Evolutionary conservation across 441 rosid genomes (phyloP).

Genomic region (Pelargonium cotyledonis): DNA sequence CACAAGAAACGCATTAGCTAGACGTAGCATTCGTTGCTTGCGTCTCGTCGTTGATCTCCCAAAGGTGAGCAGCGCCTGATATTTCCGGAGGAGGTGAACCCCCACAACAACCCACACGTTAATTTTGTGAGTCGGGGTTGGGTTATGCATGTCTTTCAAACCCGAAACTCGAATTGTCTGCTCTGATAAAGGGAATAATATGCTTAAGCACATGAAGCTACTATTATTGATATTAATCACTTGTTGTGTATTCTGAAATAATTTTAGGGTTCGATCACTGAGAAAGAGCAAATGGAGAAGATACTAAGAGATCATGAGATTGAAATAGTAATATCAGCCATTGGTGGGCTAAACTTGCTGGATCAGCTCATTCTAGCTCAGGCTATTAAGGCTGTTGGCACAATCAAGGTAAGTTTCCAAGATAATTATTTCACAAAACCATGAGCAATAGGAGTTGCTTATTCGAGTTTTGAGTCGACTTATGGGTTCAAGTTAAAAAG

Average conservation of each 20-base stretch:
- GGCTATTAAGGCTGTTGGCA: conserved; percentile 35
- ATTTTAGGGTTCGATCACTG: conserved; percentile 26
- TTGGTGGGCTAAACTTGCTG: conserved; percentile 24
- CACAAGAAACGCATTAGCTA: no score
- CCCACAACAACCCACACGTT: no score
- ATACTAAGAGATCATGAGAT: conserved; percentile 30
- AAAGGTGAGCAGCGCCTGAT: no score
- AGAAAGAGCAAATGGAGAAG: conserved; percentile 31
- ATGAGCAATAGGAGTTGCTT: background rate
- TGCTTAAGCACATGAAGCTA: no score
- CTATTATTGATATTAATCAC: no score
- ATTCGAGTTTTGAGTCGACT: background rate
- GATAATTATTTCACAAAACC: background rate
- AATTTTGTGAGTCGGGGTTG: no score
- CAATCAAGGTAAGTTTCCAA: conserved; percentile 27
- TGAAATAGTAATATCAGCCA: conserved; percentile 36
- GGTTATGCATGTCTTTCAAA: no score
- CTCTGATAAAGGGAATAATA: no score
- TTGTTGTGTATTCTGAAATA: background rate
- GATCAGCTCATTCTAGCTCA: conserved; percentile 31
- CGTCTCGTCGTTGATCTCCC: no score
- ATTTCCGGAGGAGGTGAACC: no score
- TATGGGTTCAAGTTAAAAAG: background rate
- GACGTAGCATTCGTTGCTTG: no score
- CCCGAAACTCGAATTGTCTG: no score